phyloP scores from a whole-genome alignment of 345 rosid species.

The Camelina laxa region DNA sequence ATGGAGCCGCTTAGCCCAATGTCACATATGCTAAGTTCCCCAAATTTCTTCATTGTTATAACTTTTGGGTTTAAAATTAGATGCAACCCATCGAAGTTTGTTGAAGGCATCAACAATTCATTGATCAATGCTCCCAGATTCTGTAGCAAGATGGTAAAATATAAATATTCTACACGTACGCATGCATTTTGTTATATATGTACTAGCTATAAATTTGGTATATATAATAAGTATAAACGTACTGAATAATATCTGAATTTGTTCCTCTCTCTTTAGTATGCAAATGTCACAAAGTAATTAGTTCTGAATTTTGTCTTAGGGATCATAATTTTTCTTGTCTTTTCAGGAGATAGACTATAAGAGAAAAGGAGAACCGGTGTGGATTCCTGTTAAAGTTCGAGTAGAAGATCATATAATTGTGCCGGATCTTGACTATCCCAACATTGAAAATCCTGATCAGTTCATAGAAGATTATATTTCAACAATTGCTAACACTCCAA shows the following conservation, averaged over 20 bases:
- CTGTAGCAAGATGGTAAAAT: conserved; percentile 60
- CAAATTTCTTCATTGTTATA: conserved; percentile 49
- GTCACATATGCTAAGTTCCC: conserved; percentile 8
- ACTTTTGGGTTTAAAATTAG: conserved; percentile 50
- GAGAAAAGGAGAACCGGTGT: conserved; percentile 52
- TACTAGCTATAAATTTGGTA: background rate
- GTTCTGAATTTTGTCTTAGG: conserved; percentile 32
- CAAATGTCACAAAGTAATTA: background rate
- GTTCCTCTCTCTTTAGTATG: too few species aligned
- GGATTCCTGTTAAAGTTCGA: conserved; percentile 40
- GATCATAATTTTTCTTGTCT: background rate
- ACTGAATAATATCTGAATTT: too few species aligned
- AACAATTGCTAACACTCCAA: conserved; percentile 48
- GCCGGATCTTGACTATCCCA: conserved; percentile 37
- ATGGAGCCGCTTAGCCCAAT: conserved; percentile 18
- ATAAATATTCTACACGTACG: background rate
- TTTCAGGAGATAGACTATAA: background rate
- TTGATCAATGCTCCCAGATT: conserved; percentile 73
- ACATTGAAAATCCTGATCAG: conserved; percentile 49
- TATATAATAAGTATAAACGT: too few species aligned
- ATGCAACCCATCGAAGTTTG: conserved; percentile 48
- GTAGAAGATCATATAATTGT: conserved; percentile 38
- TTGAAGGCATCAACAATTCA: conserved; percentile 50
- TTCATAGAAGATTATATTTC: conserved; percentile 67
- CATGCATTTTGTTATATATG: background rate